A percentile compares a stretch with the other conserved stretches of the same genome.
phyloP scores from a whole-genome alignment of 805 yeast genomes.

The Yamadazyma paraphyllophila region DNA sequence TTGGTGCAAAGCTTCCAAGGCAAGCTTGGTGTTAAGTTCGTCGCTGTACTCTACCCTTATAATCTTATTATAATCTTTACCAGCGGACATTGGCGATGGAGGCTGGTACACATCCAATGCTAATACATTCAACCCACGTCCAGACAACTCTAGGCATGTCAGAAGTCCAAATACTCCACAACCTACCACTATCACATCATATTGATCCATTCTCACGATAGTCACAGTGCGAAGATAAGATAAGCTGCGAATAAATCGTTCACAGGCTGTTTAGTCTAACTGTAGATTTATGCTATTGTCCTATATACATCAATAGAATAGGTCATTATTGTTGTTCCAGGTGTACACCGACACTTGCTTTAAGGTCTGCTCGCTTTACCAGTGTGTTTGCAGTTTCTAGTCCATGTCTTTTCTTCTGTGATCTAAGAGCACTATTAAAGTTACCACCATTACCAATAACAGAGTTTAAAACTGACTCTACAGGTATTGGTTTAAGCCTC shows the following conservation, averaged over 20 bases:
- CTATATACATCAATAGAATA: not conserved
- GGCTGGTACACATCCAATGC: constrained; percentile 21
- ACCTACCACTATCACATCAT: constrained; percentile 26
- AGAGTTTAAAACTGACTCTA: constrained; percentile 10
- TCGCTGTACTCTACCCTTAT: constrained; percentile 20
- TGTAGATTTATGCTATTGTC: not conserved
- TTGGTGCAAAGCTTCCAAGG: constrained; percentile 31
- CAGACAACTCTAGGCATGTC: constrained; percentile 37
- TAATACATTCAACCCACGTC: constrained; percentile 24
- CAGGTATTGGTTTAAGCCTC: constrained; percentile 23
- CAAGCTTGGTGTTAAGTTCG: constrained; percentile 25
- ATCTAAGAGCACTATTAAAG: constrained; percentile 27
- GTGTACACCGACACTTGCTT: not conserved
- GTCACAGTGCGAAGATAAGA: not conserved
- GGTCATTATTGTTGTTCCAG: too few relatives aligned
- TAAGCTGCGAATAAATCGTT: constrained; percentile 10
- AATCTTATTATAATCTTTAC: constrained; percentile 35
- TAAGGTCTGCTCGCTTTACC: constrained; percentile 25
- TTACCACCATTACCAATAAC: constrained; percentile 25
- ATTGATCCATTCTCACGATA: not conserved
- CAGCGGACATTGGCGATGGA: constrained; percentile 41
- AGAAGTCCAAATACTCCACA: constrained; percentile 50
- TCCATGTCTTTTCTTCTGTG: constrained; percentile 21
- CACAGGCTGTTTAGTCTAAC: not conserved
- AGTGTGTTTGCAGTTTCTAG: constrained; percentile 20